These are phyloP conservation scores for Phialocephala sp. DNA, from an alignment of 2,329 filamentous ascomycete species.

Conservation along the genomic window DNA sequence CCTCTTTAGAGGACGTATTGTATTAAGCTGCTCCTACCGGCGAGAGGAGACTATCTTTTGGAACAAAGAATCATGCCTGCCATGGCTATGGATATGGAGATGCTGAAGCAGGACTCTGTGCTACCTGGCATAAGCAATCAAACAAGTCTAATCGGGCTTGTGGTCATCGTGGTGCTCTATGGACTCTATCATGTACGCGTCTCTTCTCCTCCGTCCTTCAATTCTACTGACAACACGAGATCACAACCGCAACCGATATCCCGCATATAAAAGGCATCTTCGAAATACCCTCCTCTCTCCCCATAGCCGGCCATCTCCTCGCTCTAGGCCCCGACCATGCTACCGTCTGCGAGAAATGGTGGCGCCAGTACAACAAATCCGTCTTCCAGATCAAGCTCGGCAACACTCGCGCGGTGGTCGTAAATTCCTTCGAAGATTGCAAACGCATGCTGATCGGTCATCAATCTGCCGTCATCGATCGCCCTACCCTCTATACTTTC, in stretches of 20 bases:
- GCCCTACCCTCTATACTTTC: constrained; percentile 58
- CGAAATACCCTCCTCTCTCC: constrained; percentile 56
- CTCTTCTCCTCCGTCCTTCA: not conserved
- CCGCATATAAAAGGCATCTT: constrained; percentile 54
- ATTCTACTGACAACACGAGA: constrained; percentile 19
- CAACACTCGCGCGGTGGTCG: constrained; percentile 57
- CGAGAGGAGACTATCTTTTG: not conserved
- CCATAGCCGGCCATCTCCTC: constrained; percentile 56
- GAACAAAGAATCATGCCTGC: not conserved
- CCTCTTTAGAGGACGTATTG: not conserved
- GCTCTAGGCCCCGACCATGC: constrained; percentile 59
- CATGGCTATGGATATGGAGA: constrained; percentile 8
- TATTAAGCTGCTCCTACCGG: not conserved
- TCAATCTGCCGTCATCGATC: constrained; percentile 56
- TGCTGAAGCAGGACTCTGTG: constrained; percentile 13
- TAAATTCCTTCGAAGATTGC: constrained; percentile 59
- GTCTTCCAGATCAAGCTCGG: constrained; percentile 59
- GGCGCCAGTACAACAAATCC: constrained; percentile 52
- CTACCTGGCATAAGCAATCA: constrained; percentile 26
- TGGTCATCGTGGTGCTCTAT: constrained; percentile 12
- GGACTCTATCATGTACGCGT: constrained; percentile 23
- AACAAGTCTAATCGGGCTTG: constrained; percentile 2
- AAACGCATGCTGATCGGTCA: constrained; percentile 56
- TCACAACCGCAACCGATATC: constrained; percentile 50
- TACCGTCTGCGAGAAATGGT: constrained; percentile 56